Conservation (phyloP, 2,329 filamentous ascomycete genomes). For the Beauveria australis region DNA sequence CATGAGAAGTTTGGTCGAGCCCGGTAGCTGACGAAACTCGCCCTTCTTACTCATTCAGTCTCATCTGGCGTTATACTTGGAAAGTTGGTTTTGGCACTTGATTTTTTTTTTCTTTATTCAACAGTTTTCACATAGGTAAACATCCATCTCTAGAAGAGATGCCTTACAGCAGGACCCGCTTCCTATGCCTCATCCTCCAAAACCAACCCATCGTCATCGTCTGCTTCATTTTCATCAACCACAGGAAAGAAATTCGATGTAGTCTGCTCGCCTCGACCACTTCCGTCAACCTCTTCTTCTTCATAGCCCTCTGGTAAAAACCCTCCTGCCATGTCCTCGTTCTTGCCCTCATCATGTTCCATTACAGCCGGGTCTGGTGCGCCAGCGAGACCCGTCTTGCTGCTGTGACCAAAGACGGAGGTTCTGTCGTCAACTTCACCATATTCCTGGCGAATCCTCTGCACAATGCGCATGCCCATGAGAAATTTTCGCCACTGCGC, state of each 20-base stretch:
- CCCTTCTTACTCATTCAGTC: background rate
- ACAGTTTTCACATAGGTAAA: no score
- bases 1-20: conserved; percentile 49
- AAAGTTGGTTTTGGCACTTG: no score
- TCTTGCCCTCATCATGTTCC: conserved; percentile 15
- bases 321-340: conserved; percentile 50
- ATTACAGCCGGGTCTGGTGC: conserved; percentile 17
- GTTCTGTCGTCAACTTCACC: conserved; percentile 49
- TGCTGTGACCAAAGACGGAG: conserved; percentile 47
- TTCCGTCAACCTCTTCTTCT: conserved; percentile 31
- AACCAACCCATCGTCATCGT: conserved; percentile 18
- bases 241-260: conserved; percentile 42
- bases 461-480: conserved; percentile 73
- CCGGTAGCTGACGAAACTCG: conserved; percentile 22
- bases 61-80: no score
- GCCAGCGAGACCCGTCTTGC: conserved; percentile 10
- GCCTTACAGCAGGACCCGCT: no score
- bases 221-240: conserved; percentile 34
- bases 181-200: conserved; percentile 6
- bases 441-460: conserved; percentile 70
- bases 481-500: conserved; percentile 79
- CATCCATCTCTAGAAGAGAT: no score
- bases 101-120: no score
- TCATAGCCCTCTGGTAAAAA: conserved; percentile 52
- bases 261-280: conserved; percentile 20